These are phyloP conservation scores for Gossypium stocksii DNA, from an alignment of 345 rosid genomes.

Conservation along the genomic window DNA sequence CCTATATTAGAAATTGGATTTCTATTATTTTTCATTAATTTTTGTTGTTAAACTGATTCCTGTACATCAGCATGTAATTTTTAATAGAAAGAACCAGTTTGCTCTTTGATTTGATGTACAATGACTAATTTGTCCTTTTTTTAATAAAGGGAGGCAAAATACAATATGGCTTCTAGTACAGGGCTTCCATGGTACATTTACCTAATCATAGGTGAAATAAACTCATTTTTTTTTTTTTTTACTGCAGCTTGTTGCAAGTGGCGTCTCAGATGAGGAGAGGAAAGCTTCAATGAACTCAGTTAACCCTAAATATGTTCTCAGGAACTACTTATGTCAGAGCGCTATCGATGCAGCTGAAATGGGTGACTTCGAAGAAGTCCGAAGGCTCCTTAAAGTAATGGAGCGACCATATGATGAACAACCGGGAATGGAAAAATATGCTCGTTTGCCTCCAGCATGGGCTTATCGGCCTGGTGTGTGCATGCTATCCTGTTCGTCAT, in stretches of 20 bases:
- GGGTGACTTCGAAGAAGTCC: constrained; percentile 83
- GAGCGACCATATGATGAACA: constrained; percentile 83
- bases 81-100: too few species aligned
- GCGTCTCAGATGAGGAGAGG: constrained; percentile 70
- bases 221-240: background rate
- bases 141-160: too few species aligned
- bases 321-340: constrained; percentile 93
- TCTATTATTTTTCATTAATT: too few species aligned
- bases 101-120: too few species aligned
- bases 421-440: constrained; percentile 93
- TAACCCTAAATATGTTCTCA: constrained; percentile 79
- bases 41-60: too few species aligned
- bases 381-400: constrained; percentile 68
- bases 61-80: too few species aligned
- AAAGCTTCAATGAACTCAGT: constrained; percentile 75
- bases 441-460: constrained; percentile 97
- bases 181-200: too few species aligned
- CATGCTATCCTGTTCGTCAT: constrained; percentile 94
- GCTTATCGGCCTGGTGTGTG: constrained; percentile 96
- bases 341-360: constrained; percentile 89
- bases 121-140: too few species aligned
- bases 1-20: too few species aligned
- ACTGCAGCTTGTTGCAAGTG: constrained; percentile 57
- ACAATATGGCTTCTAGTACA: too few species aligned
- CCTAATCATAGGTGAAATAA: background rate